Evolutionary conservation across 805 yeast genomes (phyloP).

Genomic region (Cyberlindnera saturnus): DNA sequence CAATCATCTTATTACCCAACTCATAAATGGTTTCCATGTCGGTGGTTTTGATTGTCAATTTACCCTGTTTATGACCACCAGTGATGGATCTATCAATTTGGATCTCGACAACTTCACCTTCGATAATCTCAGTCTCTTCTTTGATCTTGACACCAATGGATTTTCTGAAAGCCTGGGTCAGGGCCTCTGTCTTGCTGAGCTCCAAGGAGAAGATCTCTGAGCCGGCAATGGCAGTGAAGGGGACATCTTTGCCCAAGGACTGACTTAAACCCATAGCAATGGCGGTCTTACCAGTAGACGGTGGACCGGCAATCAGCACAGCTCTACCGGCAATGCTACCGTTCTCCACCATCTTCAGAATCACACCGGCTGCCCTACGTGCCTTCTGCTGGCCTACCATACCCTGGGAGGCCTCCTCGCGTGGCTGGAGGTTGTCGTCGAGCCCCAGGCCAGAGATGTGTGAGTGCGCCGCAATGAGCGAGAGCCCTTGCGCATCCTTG

Average conservation of each 20-base stretch:
- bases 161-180: slow-evolving; percentile 93
- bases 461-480: slow-evolving; percentile 94
- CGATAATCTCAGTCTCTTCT: slow-evolving; percentile 95
- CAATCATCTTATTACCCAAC: slow-evolving; percentile 90
- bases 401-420: slow-evolving; percentile 66
- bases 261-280: slow-evolving; percentile 90
- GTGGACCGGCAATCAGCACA: slow-evolving; percentile 94
- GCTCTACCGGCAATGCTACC: slow-evolving; percentile 97
- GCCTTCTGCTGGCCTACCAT: slow-evolving; percentile 98
- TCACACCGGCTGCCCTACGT: slow-evolving; percentile 92
- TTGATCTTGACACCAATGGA: slow-evolving; percentile 93
- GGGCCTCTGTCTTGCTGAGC: slow-evolving; percentile 89
- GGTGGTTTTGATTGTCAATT: slow-evolving; percentile 92
- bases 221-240: slow-evolving; percentile 93
- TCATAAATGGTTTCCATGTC: slow-evolving; percentile 99
- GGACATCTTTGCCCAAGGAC: slow-evolving; percentile 64
- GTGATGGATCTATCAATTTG: slow-evolving; percentile 90
- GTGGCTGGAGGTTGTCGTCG: slow-evolving; percentile 83
- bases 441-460: slow-evolving; percentile 96
- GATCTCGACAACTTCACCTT: slow-evolving; percentile 98
- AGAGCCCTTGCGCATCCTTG: slow-evolving; percentile 53
- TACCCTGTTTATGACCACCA: slow-evolving; percentile 98
- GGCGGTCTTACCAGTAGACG: slow-evolving; percentile 98
- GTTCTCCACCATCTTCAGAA: slow-evolving; percentile 86
- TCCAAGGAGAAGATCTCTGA: slow-evolving; percentile 91